Conservation (phyloP, 306 rosid species). For the Rubus idaeus region DNA sequence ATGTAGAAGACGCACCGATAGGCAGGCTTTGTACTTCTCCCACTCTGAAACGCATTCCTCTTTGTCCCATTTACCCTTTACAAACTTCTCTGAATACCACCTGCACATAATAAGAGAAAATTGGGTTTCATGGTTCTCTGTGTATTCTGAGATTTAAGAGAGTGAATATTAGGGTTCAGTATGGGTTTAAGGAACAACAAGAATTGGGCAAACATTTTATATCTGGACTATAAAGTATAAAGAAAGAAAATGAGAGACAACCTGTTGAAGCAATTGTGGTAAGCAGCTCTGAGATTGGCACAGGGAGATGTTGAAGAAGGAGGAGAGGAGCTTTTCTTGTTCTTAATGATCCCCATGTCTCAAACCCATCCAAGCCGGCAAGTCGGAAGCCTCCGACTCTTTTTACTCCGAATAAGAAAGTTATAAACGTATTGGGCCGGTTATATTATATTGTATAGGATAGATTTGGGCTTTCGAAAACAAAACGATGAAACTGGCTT, state of each 20-base stretch:
- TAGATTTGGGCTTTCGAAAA: not conserved
- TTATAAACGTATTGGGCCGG: not conserved
- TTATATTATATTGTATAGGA: not conserved
- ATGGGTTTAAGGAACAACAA: conserved; percentile 14
- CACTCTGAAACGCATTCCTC: conserved; percentile 73
- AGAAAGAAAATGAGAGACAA: conserved; percentile 8
- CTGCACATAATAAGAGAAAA: conserved; percentile 24
- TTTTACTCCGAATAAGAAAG: not conserved
- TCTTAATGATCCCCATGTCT: conserved; percentile 30
- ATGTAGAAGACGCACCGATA: conserved; percentile 43
- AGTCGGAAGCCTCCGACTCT: not conserved
- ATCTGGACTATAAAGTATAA: not conserved
- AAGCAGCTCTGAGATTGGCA: conserved; percentile 67
- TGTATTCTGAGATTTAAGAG: not conserved
- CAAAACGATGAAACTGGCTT: not conserved
- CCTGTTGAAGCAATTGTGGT: conserved; percentile 91
- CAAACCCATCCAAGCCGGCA: not conserved
- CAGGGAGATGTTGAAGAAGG: conserved; percentile 67
- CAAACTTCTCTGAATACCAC: conserved; percentile 78
- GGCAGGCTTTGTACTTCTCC: conserved; percentile 82
- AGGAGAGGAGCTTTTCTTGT: conserved; percentile 41
- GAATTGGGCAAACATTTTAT: not conserved
- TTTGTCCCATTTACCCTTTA: conserved; percentile 73
- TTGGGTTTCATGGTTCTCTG: not conserved
- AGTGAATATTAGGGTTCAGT: conserved; percentile 28